Evolutionary conservation across 148 eudicot genomes (phyloP), one percentile per base, ranked within the genome.

Genomic region (Camellia granthamiana): DNA sequence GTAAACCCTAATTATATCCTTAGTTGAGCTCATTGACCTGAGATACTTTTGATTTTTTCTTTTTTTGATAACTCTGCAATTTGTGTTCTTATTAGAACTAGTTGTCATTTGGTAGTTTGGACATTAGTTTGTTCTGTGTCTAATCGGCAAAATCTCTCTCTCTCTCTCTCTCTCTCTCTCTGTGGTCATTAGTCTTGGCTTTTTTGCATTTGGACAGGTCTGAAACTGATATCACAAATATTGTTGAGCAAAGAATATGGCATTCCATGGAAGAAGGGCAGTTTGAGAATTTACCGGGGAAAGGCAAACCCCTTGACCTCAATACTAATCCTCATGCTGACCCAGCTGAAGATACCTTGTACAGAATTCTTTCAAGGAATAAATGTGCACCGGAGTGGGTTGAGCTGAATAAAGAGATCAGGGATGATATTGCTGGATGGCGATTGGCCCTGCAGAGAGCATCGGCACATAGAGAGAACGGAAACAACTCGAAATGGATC

Each of bases 191-290:
- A 21, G 41, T 59, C 30, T 78, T 16, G 18, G 60, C 38, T 41
- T 78, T 44, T 41, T 78, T 44, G 58, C 15, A 41, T 19, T 69
- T 72, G 74, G 65, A 44, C 90, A 92, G 98, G 84, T 90, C 98
- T 72, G 97, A 94, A 83, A 92, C 94, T 14, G 98, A 94, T 81
- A 89, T 92, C 52, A 78, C 83, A 77, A 91, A 88, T 77, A 87
- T 94, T 60, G 98, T 91, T 41, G 98, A 94, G 88, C 93, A 89
- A 76, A 88, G 97, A 76, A 91, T 94, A 83, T 92, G 92, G 93
- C 89, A 88, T 75, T 93, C 95, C 58, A 92, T 94, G 98, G 95
- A 94, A 82, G 98, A 94, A 83, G 98, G 98, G 64, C 91, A 90
- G 66, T 94, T 94, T 72, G 95, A 94, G 69, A 92, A 94, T 77